Base-by-base conservation (phyloP, 108 stramenopile species). In the Discostella pseudostelligera region DNA sequence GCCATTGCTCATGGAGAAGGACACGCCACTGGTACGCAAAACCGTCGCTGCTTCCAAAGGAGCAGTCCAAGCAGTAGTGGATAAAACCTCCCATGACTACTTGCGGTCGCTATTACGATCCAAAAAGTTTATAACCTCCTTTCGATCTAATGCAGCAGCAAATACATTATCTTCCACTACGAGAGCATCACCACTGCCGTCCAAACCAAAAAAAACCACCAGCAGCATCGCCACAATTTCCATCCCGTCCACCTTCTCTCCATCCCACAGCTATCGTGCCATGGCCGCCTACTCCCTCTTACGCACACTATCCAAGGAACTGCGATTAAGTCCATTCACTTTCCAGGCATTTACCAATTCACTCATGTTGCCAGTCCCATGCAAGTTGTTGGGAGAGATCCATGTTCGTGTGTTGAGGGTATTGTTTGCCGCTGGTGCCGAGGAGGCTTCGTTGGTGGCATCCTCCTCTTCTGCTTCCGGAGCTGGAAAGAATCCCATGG, bases 241-340 rank as follows among this genome's bases (percentile, higher is more conserved):
- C 14, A 66, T 78, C 10, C 61, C 77, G 4, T 37, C 65, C 1
- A 44, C 51, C 13, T 70, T 78, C 47, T 32, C 77, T 7, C 65
- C 69, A 4, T 14, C 8, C 8, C 69, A 70, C 45, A 58, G 64
- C 62, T 81, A 72, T 36, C 85, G 88, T n/a, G 80, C 92, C 6
- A 21, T 85, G 57, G 86, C 88, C 10, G 72, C 78, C 16, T 93
- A 90, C 69, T 77, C 88, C 2, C 65, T 86, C n/a, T 61, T 93
- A 8, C 71, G 92, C n/a, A 93, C 92, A 0, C 54, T 93, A 4
- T 86, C 85, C 42, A 72, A 67, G 9, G 69, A 79, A 39, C 59
- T 93, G 14, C 76, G 87, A 19, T 62, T 93, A 37, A 84, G 83
- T 5, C 92, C 92, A 22, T 93, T 93, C 45, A 78, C 88, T 2